These are phyloP conservation scores for Ochetophila trinervis DNA, from an alignment of 306 rosid species.

Conservation along the genomic window DNA sequence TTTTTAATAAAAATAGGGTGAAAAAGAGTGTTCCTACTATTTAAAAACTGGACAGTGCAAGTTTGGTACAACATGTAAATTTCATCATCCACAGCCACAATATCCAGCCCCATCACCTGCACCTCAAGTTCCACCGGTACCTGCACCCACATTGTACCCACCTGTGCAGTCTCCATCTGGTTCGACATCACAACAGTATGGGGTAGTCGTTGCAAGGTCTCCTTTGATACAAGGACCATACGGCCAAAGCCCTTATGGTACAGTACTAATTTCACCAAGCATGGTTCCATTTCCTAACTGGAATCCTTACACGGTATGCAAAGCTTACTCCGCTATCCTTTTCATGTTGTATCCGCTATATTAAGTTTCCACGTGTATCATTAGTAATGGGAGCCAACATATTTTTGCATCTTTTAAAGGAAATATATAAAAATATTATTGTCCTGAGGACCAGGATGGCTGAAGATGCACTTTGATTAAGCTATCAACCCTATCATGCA, in stretches of 20 bases:
- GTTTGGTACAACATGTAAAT: conserved; percentile 89
- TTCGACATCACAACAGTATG: conserved; percentile 72
- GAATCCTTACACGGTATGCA: conserved; percentile 77
- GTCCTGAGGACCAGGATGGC: no score
- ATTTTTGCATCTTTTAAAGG: no score
- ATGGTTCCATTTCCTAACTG: conserved; percentile 74
- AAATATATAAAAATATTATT: no score
- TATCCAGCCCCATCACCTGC: conserved; percentile 52
- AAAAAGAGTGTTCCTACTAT: conserved; percentile 95
- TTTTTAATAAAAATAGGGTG: conserved; percentile 61
- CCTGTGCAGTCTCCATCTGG: conserved; percentile 70
- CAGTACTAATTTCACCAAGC: conserved; percentile 69
- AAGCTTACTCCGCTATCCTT: conserved; percentile 24
- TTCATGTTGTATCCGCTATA: conserved; percentile 2
- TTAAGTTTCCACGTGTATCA: no score
- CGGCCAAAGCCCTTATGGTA: conserved; percentile 77
- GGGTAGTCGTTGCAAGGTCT: conserved; percentile 78
- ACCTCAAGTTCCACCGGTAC: conserved; percentile 53
- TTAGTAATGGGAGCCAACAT: no score
- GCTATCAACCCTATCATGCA: conserved; percentile 40
- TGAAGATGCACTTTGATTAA: conserved; percentile 21
- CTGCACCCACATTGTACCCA: conserved; percentile 54
- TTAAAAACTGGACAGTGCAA: conserved; percentile 94
- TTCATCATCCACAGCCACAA: conserved; percentile 88
- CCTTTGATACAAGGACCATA: conserved; percentile 68